Evolutionary conservation across 2,329 filamentous ascomycete genomes (phyloP).

Genomic region (Colletotrichum nymphaeae): DNA sequence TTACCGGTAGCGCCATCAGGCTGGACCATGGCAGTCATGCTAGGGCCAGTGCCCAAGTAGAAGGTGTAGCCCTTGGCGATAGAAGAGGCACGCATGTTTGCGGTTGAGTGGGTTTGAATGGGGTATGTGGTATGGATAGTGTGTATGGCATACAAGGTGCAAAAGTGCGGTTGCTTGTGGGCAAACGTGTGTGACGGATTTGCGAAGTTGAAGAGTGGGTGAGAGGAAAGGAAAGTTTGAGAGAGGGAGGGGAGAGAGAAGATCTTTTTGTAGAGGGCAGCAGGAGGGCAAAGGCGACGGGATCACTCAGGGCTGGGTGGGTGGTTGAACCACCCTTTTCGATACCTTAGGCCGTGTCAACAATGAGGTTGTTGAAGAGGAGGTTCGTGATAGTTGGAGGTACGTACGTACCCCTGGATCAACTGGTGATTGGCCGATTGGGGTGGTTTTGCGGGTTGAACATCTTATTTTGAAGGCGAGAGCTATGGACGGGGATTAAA

Average conservation of each 20-base stretch:
- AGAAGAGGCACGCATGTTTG: background rate
- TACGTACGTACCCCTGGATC: background rate
- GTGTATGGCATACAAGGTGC: background rate
- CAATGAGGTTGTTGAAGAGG: background rate
- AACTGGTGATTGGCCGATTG: constrained; percentile 6
- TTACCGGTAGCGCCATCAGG: background rate
- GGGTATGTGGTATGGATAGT: background rate
- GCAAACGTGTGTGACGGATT: background rate
- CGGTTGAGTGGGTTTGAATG: background rate
- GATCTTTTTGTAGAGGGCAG: background rate
- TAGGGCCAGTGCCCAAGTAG: background rate
- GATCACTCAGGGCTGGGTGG: background rate
- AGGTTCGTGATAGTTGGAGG: background rate
- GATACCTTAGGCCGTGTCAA: background rate
- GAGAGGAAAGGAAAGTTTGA: background rate
- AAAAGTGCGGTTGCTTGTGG: background rate
- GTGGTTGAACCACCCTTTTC: background rate
- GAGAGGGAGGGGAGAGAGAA: background rate
- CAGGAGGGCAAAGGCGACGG: background rate
- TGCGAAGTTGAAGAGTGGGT: background rate
- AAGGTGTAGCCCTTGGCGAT: background rate
- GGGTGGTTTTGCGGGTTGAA: background rate
- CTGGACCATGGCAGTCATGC: background rate
- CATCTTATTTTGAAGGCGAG: too few relatives aligned
- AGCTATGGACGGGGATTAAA: background rate